These are phyloP conservation scores for Clathrus columnatus DNA, from an alignment of 768 basidiomycete species.

Conservation along the genomic window DNA sequence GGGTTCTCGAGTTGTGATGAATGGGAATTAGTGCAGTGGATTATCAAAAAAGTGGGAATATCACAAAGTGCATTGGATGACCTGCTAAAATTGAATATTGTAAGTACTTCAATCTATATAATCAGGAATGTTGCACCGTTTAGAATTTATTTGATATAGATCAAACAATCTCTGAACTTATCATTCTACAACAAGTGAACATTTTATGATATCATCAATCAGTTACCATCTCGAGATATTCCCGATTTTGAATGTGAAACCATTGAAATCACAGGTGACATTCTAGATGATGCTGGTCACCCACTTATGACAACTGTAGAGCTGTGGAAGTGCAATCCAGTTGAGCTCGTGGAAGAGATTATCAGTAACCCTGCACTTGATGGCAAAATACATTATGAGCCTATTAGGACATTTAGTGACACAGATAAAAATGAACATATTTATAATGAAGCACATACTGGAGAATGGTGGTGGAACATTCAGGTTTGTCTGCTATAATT, in stretches of 20 bases:
- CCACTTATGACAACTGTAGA: background rate
- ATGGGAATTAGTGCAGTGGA: slow-evolving; percentile 27
- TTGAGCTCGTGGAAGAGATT: background rate
- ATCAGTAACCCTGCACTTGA: background rate
- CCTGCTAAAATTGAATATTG: slow-evolving; percentile 14
- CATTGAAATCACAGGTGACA: background rate
- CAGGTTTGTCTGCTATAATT: slow-evolving; percentile 22
- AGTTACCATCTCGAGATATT: background rate
- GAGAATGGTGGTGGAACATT: slow-evolving; percentile 4
- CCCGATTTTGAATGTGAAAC: background rate
- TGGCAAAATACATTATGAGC: background rate
- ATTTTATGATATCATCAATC: background rate
- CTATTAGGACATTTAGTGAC: background rate
- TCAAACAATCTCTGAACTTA: background rate
- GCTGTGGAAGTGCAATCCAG: background rate
- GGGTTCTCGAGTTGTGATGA: slow-evolving; percentile 18
- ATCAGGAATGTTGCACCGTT: background rate
- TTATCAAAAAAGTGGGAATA: slow-evolving; percentile 19
- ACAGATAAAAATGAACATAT: background rate
- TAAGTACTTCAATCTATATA: slow-evolving; percentile 16
- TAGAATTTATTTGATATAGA: background rate
- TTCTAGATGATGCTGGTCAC: background rate
- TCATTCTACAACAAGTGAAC: background rate
- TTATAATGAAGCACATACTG: background rate
- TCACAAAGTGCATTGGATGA: slow-evolving; percentile 22